Evolutionary conservation across 768 basidiomycete species (phyloP), one percentile per base, ranked within the genome.

Genomic region (Termitomyces sp.): DNA sequence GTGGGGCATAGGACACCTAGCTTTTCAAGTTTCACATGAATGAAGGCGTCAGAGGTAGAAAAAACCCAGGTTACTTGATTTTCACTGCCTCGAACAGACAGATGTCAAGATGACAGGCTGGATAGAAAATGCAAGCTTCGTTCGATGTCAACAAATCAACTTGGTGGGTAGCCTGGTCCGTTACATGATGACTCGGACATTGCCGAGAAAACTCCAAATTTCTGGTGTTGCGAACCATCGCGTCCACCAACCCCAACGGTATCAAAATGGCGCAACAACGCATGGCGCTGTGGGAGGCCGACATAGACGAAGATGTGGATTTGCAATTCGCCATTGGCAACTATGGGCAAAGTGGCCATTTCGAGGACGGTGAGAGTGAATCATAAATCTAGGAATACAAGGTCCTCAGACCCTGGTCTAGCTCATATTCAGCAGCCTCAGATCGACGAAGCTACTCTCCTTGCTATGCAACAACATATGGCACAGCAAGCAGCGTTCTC

Each of bases 401-500:
- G 21, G 60, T 50, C 60, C 46, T 60, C 53, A 64, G 53, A 41
- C 5, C 53, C 58, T 63, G 72, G 53, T 65, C 67, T 50, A 78
- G 77, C 73, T 33, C 76, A 75, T 58, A 73, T 80, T 28, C 73
- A 71, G 37, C 83, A 85, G 66, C 78, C 86, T 53, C 84, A 82
- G 59, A 81, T 91, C 64, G 85, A 89, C 60, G 89, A 90, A 62
- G 73, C 83, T 2, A 80, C 89, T 1, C 65, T 91, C 3, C 63
- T 84, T 53, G 85, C 87, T 7, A 80, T 89, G 72, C 91, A 93
- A 66, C 87, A 91, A 56, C 87, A 91, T 71, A 85, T 91, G 75
- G 87, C 83, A 0, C 90, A 92, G 60, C 88, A 92, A 59, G 83
- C 84, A 1, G 91, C 89, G 1, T 85, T 94, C 69, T 75, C 89